phyloP scores from a whole-genome alignment of 768 basidiomycete genomes.

The Amanita pallidorosea region DNA sequence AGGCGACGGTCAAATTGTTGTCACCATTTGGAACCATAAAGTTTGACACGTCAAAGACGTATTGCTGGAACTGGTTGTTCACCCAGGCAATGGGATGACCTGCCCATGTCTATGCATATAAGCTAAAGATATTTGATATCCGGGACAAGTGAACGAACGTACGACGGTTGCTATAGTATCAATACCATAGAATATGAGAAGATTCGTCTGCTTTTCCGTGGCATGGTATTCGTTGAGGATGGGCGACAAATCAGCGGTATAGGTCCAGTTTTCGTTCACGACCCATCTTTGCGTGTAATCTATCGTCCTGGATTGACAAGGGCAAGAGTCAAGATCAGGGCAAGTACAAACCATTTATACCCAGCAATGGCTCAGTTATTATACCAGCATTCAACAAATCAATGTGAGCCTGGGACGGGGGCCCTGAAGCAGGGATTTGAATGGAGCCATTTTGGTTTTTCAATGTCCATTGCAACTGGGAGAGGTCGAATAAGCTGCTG shows the following conservation, averaged over 20 bases:
- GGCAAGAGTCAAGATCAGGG: not conserved
- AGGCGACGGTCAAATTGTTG: slow-evolving; percentile 35
- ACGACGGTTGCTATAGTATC: slow-evolving; percentile 50
- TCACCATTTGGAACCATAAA: slow-evolving; percentile 24
- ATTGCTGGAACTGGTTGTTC: slow-evolving; percentile 47
- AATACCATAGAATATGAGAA: slow-evolving; percentile 46
- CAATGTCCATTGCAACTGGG: slow-evolving; percentile 39
- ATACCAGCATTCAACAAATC: slow-evolving; percentile 41
- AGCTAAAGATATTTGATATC: not conserved
- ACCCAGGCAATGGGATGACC: slow-evolving; percentile 46
- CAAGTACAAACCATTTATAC: slow-evolving; percentile 35
- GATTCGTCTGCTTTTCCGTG: slow-evolving; percentile 16
- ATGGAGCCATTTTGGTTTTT: slow-evolving; percentile 44
- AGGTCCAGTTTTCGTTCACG: slow-evolving; percentile 47
- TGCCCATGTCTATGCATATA: slow-evolving; percentile 29
- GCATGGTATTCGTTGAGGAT: slow-evolving; percentile 19
- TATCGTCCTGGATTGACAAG: slow-evolving; percentile 9
- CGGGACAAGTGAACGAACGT: slow-evolving; percentile 7
- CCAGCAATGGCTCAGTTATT: slow-evolving; percentile 42
- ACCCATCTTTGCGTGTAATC: slow-evolving; percentile 49
- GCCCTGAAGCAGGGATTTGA: slow-evolving; percentile 37
- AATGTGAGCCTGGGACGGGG: slow-evolving; percentile 45
- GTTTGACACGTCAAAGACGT: slow-evolving; percentile 38
- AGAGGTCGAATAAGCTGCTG: slow-evolving; percentile 24
- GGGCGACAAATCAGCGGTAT: slow-evolving; percentile 41